phyloP scores from a whole-genome alignment of 768 basidiomycete species.

The Tylopilus felleus region DNA sequence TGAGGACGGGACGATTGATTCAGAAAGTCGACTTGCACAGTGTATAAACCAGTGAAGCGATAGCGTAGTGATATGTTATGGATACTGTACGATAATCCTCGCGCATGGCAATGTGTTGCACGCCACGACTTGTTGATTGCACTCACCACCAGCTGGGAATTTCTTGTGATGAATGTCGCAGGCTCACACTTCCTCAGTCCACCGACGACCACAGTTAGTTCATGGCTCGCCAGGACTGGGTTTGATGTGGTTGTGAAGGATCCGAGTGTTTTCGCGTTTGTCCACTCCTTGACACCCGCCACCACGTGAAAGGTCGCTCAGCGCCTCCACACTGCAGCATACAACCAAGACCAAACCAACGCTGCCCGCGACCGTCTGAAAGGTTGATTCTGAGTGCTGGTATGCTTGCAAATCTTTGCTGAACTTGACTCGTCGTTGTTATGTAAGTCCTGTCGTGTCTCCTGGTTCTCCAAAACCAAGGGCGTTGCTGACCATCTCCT shows the following conservation, averaged over 20 bases:
- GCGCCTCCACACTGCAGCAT: slow-evolving; percentile 19
- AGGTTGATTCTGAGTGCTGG: slow-evolving; percentile 29
- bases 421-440: slow-evolving; percentile 27
- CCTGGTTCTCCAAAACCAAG: slow-evolving; percentile 18
- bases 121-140: slow-evolving; percentile 8
- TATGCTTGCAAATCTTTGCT: slow-evolving; percentile 30
- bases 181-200: slow-evolving; percentile 20
- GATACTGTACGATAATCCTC: background rate
- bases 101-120: too few relatives aligned
- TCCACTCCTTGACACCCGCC: slow-evolving; percentile 26
- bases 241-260: slow-evolving; percentile 30
- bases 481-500: slow-evolving; percentile 23
- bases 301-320: slow-evolving; percentile 27
- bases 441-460: slow-evolving; percentile 35
- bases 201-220: slow-evolving; percentile 21
- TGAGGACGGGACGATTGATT: slow-evolving; percentile 26
- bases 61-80: background rate
- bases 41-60: slow-evolving; percentile 30
- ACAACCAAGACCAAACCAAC: slow-evolving; percentile 22
- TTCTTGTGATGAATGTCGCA: slow-evolving; percentile 28
- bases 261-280: slow-evolving; percentile 25
- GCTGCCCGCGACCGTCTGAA: slow-evolving; percentile 18
- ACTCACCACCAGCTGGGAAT: slow-evolving; percentile 21
- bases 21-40: slow-evolving; percentile 23
- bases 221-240: slow-evolving; percentile 19